Evolutionary conservation across 495 filamentous ascomycete genomes (phyloP), one percentile per base, ranked within the genome.

Genomic region (Halenospora varia): DNA sequence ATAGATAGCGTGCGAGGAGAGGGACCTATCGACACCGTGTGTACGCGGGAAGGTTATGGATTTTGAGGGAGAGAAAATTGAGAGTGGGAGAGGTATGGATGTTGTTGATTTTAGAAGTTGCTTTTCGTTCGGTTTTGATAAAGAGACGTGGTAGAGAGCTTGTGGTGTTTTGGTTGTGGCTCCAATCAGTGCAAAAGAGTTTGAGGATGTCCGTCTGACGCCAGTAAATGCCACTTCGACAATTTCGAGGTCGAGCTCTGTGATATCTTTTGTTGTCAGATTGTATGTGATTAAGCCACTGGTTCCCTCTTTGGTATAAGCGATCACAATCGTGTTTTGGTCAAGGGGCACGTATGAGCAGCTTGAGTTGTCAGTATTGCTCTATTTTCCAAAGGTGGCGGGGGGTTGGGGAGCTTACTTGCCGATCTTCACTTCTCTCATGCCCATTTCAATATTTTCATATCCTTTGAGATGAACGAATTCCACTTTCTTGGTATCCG

Each of bases 1-100:
- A 41, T 71, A 75, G 50, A 80, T 71, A 25, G 72, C 73, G 53
- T 80, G 66, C 8, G 76, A 65, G 6, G n/a, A 0, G n/a, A n/a
- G n/a, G n/a, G n/a, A n/a, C 10, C 45, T 25, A 0, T 53, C 25
- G 3, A 56, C 55, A 50, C 67, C 61, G 17, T 68, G 58, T 8
- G 60, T 57, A 46, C 71, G 51, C 3, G 69, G 61, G 66, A 79
- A 71, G 3, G 63, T 61, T 60, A 78, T 67, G 40, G 63, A 62
- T 51, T 67, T 54, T 0, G 71, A 62, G 6, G 39, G 17, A 0
- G 75, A 76, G 59, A 72, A 66, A 18, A 68, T 42, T 10, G 63
- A 25, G 3, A 58, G 51, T 0, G 63, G 59, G 25, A 79, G 20
- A 11, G 17, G 15, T 17, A 54, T 25, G 2, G 17, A n/a, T 25